Evolutionary conservation across 148 eudicot genomes (phyloP).

Genomic region (Polygonum aviculare): DNA sequence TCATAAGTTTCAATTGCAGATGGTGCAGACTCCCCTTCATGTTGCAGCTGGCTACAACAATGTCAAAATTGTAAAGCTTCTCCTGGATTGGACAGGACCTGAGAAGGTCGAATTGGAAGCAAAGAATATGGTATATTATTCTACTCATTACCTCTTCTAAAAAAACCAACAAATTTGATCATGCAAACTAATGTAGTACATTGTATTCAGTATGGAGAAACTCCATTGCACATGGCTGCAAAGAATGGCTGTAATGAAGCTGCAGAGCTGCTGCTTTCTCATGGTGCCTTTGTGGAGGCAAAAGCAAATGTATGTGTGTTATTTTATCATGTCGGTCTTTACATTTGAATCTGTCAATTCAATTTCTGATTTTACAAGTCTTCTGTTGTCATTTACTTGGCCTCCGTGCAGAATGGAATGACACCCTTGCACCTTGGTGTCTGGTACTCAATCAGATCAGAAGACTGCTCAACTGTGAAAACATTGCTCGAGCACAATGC

Average conservation of each 20-base stretch:
- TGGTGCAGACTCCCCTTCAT: slow-evolving; percentile 94
- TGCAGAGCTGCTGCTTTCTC: slow-evolving; percentile 79
- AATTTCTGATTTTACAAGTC: not conserved
- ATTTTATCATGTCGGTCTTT: not conserved
- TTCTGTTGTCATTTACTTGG: slow-evolving; percentile 1
- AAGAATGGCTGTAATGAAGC: slow-evolving; percentile 94
- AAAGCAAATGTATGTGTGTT: slow-evolving; percentile 68
- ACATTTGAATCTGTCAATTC: not conserved
- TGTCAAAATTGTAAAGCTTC: slow-evolving; percentile 58
- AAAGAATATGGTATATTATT: slow-evolving; percentile 67
- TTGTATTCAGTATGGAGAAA: slow-evolving; percentile 83
- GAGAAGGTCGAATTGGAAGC: slow-evolving; percentile 86
- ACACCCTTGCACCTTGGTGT: slow-evolving; percentile 97
- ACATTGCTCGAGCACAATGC: slow-evolving; percentile 84
- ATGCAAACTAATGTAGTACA: not conserved
- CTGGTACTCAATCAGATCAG: slow-evolving; percentile 76
- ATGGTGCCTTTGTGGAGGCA: slow-evolving; percentile 86
- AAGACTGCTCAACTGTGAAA: slow-evolving; percentile 66
- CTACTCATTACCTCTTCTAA: not conserved
- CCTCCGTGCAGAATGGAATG: slow-evolving; percentile 83
- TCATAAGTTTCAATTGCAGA: slow-evolving; percentile 30
- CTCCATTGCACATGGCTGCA: slow-evolving; percentile 99
- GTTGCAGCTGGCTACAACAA: slow-evolving; percentile 88
- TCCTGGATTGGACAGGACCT: slow-evolving; percentile 58
- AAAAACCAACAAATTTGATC: not conserved